Evolutionary conservation across 2,329 filamentous ascomycete genomes (phyloP).

Genomic region (Emmonsiellopsis sp.): DNA sequence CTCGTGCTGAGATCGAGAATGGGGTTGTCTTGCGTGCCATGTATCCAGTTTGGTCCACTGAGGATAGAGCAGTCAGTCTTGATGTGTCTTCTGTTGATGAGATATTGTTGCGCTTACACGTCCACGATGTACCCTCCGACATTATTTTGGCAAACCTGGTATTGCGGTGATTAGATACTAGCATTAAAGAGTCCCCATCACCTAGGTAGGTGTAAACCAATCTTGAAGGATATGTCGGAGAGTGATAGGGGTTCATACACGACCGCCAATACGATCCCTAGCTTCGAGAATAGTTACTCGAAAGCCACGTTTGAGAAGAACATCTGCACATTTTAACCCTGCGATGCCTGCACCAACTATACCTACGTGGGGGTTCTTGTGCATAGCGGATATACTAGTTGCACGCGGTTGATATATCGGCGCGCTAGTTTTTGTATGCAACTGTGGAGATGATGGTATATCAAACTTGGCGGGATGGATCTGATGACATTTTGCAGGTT

Average conservation of each 20-base stretch:
- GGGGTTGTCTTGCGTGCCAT: slow-evolving; percentile 51
- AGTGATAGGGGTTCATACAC: slow-evolving; percentile 30
- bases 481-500: slow-evolving; percentile 9
- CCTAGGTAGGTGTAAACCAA: neutral
- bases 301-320: slow-evolving; percentile 45
- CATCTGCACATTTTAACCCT: slow-evolving; percentile 50
- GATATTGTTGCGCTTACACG: slow-evolving; percentile 35
- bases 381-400: slow-evolving; percentile 17
- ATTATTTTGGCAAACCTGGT: slow-evolving; percentile 40
- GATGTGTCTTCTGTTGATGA: neutral
- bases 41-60: slow-evolving; percentile 57
- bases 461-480: slow-evolving; percentile 4
- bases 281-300: slow-evolving; percentile 53
- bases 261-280: slow-evolving; percentile 48
- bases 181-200: slow-evolving; percentile 17
- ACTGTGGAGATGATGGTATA: slow-evolving; percentile 1
- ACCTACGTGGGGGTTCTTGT: slow-evolving; percentile 41
- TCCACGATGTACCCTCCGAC: slow-evolving; percentile 45
- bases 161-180: slow-evolving; percentile 13
- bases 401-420: neutral
- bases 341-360: slow-evolving; percentile 53
- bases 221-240: neutral
- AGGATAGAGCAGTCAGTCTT: neutral
- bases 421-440: neutral
- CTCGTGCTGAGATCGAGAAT: slow-evolving; percentile 47